Evolutionary conservation across 305 asterid genomes (phyloP).

Genomic region (Fraxinus platypoda): DNA sequence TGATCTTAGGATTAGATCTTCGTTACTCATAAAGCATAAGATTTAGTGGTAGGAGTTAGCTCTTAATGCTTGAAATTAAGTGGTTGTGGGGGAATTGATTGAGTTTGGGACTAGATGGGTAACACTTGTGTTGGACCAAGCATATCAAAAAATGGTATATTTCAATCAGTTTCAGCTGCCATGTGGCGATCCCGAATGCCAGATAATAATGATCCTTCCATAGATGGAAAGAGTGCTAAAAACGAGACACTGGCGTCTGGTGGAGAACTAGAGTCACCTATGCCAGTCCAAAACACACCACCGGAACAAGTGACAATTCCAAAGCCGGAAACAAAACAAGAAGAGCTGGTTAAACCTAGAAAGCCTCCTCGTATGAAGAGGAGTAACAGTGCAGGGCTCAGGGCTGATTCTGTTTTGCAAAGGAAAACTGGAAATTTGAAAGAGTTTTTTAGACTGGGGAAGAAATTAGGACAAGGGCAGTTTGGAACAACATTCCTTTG

Average conservation of each 20-base stretch:
- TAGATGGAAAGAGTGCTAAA: conserved; percentile 35
- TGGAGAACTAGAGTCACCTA: conserved; percentile 33
- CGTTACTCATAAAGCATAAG: conserved; percentile 13
- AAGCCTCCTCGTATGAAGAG: conserved; percentile 52
- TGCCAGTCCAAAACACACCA: conserved; percentile 53
- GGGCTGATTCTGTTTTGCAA: conserved; percentile 61
- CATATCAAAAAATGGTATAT: conserved; percentile 44
- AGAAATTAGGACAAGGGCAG: conserved; percentile 79
- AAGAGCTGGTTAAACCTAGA: conserved; percentile 27
- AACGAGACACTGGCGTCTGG: conserved; percentile 29
- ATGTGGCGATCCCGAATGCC: conserved; percentile 64
- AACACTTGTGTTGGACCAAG: conserved; percentile 72
- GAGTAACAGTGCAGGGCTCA: conserved; percentile 66
- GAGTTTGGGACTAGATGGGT: conserved; percentile 46
- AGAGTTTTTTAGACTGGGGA: conserved; percentile 59
- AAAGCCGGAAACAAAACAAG: conserved; percentile 39
- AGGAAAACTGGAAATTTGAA: conserved; percentile 60
- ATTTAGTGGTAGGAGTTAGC: conserved; percentile 12
- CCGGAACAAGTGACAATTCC: conserved; percentile 56
- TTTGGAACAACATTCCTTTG: conserved; percentile 68
- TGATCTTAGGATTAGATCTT: conserved; percentile 39
- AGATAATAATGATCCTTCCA: conserved; percentile 30
- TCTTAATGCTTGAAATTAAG: conserved; percentile 14
- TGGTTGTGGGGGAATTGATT: conserved; percentile 27
- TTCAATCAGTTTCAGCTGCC: conserved; percentile 67